These are phyloP conservation scores for Venturia aucupariae DNA, from an alignment of 2,329 filamentous ascomycete species.

Conservation along the genomic window DNA sequence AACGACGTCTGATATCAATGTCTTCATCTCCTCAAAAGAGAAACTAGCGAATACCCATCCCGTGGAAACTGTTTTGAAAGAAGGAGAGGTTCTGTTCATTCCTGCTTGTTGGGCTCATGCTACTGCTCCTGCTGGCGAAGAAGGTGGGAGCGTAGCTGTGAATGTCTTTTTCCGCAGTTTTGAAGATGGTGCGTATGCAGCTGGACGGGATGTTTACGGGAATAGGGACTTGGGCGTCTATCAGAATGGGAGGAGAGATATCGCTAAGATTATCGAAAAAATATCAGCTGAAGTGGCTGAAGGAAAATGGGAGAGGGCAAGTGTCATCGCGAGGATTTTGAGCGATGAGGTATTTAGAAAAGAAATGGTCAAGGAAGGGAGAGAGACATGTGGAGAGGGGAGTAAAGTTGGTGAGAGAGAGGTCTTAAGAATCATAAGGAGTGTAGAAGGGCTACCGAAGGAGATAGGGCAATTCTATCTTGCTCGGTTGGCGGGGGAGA, in stretches of 20 bases:
- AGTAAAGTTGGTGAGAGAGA: not conserved
- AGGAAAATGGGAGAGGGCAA: not conserved
- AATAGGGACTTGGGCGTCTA: conserved; percentile 80
- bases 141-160: conserved; percentile 59
- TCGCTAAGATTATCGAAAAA: not conserved
- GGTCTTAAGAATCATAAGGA: conserved; percentile 2
- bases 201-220: conserved; percentile 76
- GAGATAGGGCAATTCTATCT: conserved; percentile 70
- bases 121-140: conserved; percentile 45
- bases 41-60: not conserved
- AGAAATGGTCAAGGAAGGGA: not conserved
- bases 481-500: conserved; percentile 59
- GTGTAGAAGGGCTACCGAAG: conserved; percentile 50
- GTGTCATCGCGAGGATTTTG: not conserved
- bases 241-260: conserved; percentile 57
- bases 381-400: not conserved
- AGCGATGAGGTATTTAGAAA: too few relatives aligned
- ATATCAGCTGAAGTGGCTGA: not conserved
- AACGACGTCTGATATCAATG: conserved; percentile 69
- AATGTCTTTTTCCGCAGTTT: conserved; percentile 81
- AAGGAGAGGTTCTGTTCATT: conserved; percentile 72
- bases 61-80: conserved; percentile 50
- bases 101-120: conserved; percentile 74
- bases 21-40: conserved; percentile 41
- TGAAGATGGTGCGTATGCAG: conserved; percentile 52